A percentile compares a stretch with the other conserved stretches of the same genome.
phyloP scores from a whole-genome alignment of 2,329 filamentous ascomycete species.

The Fusarium oligoseptatum region DNA sequence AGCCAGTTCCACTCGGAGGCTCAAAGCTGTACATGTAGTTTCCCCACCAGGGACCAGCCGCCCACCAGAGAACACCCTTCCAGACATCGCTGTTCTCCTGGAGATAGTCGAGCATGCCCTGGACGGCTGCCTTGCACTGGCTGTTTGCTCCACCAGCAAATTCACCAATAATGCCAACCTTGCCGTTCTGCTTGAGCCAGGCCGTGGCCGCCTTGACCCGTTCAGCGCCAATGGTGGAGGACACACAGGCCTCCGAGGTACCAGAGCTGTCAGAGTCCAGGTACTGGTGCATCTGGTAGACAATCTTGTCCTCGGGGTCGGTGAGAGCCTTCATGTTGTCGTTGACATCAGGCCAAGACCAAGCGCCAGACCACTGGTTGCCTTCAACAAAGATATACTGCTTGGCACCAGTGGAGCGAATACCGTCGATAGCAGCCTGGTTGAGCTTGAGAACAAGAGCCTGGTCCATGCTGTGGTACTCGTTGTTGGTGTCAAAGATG shows the following conservation, averaged over 20 bases:
- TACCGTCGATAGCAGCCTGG: constrained; percentile 74
- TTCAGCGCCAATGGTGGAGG: constrained; percentile 62
- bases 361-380: constrained; percentile 68
- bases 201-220: constrained; percentile 62
- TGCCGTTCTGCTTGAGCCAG: constrained; percentile 68
- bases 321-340: constrained; percentile 58
- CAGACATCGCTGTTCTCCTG: constrained; percentile 69
- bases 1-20: constrained; percentile 60
- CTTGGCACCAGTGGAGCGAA: constrained; percentile 70
- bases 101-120: constrained; percentile 65
- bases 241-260: constrained; percentile 62
- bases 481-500: constrained; percentile 77
- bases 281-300: constrained; percentile 73
- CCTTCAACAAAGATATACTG: constrained; percentile 70
- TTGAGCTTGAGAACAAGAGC: constrained; percentile 70
- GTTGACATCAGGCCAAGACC: constrained; percentile 58
- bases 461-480: constrained; percentile 74
- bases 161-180: constrained; percentile 69
- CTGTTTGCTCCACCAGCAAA: constrained; percentile 67
- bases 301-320: constrained; percentile 63
- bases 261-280: constrained; percentile 68
- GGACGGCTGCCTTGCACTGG: constrained; percentile 65
- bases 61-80: constrained; percentile 70
- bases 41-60: constrained; percentile 71
- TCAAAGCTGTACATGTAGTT: constrained; percentile 64